Conservation (phyloP, 495 filamentous ascomycete species). For the Penicillium pancosmium region DNA sequence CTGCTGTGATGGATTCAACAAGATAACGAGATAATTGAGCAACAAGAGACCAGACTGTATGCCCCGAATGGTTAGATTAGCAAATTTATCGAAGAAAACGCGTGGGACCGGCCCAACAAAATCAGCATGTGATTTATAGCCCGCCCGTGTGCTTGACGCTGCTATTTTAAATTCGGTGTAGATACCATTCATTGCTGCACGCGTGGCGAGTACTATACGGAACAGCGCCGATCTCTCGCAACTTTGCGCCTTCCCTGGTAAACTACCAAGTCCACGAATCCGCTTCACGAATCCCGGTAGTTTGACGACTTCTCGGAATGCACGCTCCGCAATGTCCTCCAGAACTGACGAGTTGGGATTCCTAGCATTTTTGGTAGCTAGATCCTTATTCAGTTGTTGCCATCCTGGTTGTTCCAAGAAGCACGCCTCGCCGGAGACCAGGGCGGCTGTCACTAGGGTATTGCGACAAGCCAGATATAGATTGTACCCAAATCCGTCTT, state of each 20-base stretch:
- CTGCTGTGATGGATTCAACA: conserved; percentile 28
- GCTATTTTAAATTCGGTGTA: conserved; percentile 31
- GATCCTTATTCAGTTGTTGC: conserved; percentile 32
- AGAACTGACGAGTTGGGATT: conserved; percentile 31
- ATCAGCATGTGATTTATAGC: conserved; percentile 15
- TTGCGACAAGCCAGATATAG: conserved; percentile 39
- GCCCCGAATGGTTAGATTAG: conserved; percentile 25
- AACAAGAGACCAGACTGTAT: conserved; percentile 25
- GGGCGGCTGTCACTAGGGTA: conserved; percentile 33
- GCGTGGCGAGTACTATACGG: conserved; percentile 24
- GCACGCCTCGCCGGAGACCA: conserved; percentile 31
- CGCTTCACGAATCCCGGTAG: conserved; percentile 33
- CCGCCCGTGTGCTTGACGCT: conserved; percentile 26
- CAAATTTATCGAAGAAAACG: conserved; percentile 31
- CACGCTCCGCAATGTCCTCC: conserved; percentile 33
- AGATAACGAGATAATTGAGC: conserved; percentile 29
- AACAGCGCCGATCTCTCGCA: conserved; percentile 18
- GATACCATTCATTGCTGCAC: conserved; percentile 29
- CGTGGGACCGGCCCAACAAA: conserved; percentile 33
- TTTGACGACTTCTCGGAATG: conserved; percentile 28
- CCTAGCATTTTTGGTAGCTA: conserved; percentile 32
- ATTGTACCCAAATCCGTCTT: conserved; percentile 33
- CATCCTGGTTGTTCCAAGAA: conserved; percentile 39
- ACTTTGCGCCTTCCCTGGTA: conserved; percentile 9
- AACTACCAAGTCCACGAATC: conserved; percentile 16